These are phyloP conservation scores for Rhexocercosporidium sp. DNA, from an alignment of 2,329 filamentous ascomycete genomes.

Conservation along the genomic window DNA sequence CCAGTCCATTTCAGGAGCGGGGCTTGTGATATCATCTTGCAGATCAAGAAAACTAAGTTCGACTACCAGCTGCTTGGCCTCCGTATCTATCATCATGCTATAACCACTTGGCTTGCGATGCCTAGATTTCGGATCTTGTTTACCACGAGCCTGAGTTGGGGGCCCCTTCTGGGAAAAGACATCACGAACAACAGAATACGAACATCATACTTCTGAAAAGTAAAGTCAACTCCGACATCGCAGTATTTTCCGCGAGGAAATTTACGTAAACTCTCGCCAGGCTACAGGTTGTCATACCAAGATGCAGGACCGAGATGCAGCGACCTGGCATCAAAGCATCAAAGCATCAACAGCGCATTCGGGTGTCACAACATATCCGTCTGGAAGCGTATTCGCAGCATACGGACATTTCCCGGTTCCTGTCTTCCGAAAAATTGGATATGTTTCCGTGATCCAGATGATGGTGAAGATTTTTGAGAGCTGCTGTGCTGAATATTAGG, in stretches of 20 bases:
- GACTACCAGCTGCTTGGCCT: neutral
- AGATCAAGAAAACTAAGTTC: neutral
- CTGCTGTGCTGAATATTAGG: neutral
- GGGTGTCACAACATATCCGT: conserved; percentile 6
- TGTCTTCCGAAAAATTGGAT: neutral
- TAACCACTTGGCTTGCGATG: neutral
- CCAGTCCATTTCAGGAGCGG: neutral
- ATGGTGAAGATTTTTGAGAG: no score
- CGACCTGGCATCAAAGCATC: neutral
- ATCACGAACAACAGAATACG: neutral
- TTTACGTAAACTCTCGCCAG: neutral
- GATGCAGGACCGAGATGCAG: neutral
- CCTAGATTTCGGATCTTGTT: neutral
- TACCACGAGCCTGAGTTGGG: neutral
- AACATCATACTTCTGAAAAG: neutral
- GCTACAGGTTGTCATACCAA: neutral
- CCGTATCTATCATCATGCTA: neutral
- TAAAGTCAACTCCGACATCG: neutral
- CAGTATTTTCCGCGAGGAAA: neutral
- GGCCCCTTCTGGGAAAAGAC: neutral
- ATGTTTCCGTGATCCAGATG: no score
- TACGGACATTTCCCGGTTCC: neutral
- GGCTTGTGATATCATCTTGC: neutral
- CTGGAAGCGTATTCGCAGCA: neutral
- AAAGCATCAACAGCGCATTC: neutral